Percentiles rank a stretch among this genome's conserved stretches.
Conservation (phyloP, 257 asterid genomes). For the Plantago ovata region DNA sequence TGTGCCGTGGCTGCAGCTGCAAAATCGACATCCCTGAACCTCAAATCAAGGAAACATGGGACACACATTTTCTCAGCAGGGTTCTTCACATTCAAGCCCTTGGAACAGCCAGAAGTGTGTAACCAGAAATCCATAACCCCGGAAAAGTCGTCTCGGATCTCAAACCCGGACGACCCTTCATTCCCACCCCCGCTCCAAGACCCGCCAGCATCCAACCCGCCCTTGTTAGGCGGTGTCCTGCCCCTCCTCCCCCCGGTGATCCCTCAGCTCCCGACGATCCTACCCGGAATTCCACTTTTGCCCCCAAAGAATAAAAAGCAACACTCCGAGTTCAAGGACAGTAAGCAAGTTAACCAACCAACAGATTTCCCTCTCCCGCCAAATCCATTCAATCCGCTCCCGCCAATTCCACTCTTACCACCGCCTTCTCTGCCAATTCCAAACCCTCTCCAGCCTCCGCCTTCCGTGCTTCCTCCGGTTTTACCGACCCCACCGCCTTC, state of each 20-base stretch:
- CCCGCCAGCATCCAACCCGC: slow-evolving; percentile 37
- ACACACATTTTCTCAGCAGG: slow-evolving; percentile 77
- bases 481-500: slow-evolving; percentile 40
- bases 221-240: slow-evolving; percentile 24
- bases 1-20: slow-evolving; percentile 69
- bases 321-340: slow-evolving; percentile 21
- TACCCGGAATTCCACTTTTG: slow-evolving; percentile 15
- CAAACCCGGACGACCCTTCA: slow-evolving; percentile 49
- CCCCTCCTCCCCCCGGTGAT: slow-evolving; percentile 17
- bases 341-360: slow-evolving; percentile 10
- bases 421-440: slow-evolving; percentile 38
- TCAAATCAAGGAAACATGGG: slow-evolving; percentile 55
- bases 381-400: slow-evolving; percentile 33
- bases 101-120: slow-evolving; percentile 59
- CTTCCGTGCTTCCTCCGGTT: slow-evolving; percentile 46
- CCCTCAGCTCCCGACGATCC: slow-evolving; percentile 4
- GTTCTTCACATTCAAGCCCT: slow-evolving; percentile 73
- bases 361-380: slow-evolving; percentile 32
- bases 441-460: slow-evolving; percentile 38
- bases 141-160: slow-evolving; percentile 23
- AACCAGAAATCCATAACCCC: slow-evolving; percentile 42
- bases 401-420: slow-evolving; percentile 40
- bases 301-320: slow-evolving; percentile 35
- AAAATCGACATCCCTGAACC: slow-evolving; percentile 43
- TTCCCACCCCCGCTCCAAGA: slow-evolving; percentile 44